Conservation (phyloP, 2,329 filamentous ascomycete species). For the Fusarium sp. region DNA sequence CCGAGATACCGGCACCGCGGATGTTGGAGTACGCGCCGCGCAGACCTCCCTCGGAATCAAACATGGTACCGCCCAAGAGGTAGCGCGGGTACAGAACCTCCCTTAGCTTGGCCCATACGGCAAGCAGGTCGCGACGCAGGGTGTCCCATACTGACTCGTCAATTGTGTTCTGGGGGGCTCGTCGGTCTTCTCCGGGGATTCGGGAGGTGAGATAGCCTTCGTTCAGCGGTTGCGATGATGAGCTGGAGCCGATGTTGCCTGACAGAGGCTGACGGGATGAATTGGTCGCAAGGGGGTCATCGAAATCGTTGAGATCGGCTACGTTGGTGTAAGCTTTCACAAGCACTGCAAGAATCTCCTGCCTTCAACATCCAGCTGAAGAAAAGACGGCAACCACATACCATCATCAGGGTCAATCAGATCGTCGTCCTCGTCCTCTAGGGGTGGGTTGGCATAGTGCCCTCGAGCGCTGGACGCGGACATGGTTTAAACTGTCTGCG, state of each 20-base stretch:
- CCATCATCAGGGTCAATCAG: slow-evolving; percentile 85
- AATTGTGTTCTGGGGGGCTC: slow-evolving; percentile 91
- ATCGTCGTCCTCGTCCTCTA: slow-evolving; percentile 75
- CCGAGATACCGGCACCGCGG: slow-evolving; percentile 67
- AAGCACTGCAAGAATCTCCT: background rate
- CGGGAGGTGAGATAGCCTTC: slow-evolving; percentile 88
- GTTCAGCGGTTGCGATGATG: slow-evolving; percentile 70
- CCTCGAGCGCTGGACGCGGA: slow-evolving; percentile 61
- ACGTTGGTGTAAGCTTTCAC: slow-evolving; percentile 35
- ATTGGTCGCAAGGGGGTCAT: slow-evolving; percentile 79
- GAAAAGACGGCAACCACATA: slow-evolving; percentile 52
- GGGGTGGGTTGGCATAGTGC: slow-evolving; percentile 71
- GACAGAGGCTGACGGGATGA: slow-evolving; percentile 84
- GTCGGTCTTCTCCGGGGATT: slow-evolving; percentile 92
- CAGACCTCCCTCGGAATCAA: slow-evolving; percentile 65
- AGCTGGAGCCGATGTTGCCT: slow-evolving; percentile 80
- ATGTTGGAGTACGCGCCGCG: slow-evolving; percentile 73
- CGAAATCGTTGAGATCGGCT: slow-evolving; percentile 92
- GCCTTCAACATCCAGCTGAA: background rate
- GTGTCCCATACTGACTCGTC: slow-evolving; percentile 98
- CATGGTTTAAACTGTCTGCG: slow-evolving; percentile 50
- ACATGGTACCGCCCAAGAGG: slow-evolving; percentile 79
- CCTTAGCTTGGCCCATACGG: slow-evolving; percentile 97
- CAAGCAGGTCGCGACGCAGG: slow-evolving; percentile 89
- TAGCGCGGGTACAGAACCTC: slow-evolving; percentile 98